phyloP scores from a whole-genome alignment of 2,329 filamentous ascomycete genomes.

The Colletotrichum agaves region DNA sequence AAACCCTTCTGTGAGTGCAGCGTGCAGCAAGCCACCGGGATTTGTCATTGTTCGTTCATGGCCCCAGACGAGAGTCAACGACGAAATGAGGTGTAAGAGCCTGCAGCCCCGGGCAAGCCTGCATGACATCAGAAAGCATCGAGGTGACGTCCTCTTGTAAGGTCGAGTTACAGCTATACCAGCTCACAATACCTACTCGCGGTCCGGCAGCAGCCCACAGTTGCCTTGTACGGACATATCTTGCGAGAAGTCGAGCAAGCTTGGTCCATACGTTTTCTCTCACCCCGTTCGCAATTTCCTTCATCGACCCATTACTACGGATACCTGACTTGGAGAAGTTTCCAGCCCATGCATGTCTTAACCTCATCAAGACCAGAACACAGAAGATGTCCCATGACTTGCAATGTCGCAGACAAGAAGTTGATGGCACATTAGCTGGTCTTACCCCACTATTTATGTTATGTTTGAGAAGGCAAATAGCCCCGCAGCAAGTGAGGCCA shows the following conservation, averaged over 20 bases:
- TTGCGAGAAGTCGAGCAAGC: constrained; percentile 5
- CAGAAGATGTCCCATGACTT: constrained; percentile 23
- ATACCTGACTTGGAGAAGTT: constrained; percentile 8
- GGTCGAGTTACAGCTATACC: constrained; percentile 1
- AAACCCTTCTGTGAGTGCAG: not conserved
- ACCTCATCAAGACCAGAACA: constrained; percentile 15
- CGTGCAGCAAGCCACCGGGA: constrained; percentile 6
- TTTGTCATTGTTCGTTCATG: constrained; percentile 11
- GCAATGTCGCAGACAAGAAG: constrained; percentile 23
- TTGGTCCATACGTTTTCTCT: constrained; percentile 23
- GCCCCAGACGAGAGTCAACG: not conserved
- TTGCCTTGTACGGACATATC: constrained; percentile 4
- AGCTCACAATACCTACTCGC: not conserved
- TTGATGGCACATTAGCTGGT: constrained; percentile 5
- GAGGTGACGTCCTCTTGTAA: not conserved
- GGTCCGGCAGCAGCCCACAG: not conserved
- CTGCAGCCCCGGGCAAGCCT: not conserved
- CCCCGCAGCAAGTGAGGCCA: constrained; percentile 22
- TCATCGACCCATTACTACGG: constrained; percentile 31
- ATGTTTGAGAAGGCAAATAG: constrained; percentile 23
- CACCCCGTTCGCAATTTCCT: constrained; percentile 20
- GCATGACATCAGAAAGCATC: constrained; percentile 4
- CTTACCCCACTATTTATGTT: constrained; percentile 25
- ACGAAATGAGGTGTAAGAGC: not conserved
- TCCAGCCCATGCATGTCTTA: constrained; percentile 34